Base-by-base conservation (phyloP, 1,139 yeast species). In the Petasospora fabianii region DNA sequence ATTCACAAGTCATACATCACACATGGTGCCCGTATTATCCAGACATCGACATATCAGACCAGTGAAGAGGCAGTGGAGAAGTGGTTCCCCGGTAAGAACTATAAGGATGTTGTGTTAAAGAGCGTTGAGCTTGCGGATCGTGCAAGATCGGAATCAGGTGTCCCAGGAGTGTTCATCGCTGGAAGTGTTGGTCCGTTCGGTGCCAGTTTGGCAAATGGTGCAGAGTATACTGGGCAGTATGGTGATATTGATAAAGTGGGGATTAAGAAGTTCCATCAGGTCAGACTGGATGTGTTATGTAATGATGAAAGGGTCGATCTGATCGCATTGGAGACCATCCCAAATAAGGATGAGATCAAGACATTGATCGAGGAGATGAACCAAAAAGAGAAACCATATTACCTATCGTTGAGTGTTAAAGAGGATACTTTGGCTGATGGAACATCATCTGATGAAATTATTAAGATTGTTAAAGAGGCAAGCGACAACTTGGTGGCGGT, bases 141-240 rank as follows among this genome's bases (percentile, higher is more conserved):
- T 38, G 66, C 54, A 10, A 47, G 49, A 26, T 33, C 14, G 21
- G 38, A 47, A 13, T 24, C 11, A 18, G 12, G 21, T 26, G 9
- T 21, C 21, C 5, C 18, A 38, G 6, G 54, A 42, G 66, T 49
- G 34, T 51, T 42, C 32, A 67, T 80, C 6, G 74, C 74, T 9
- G 88, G 81, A 0, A 75, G 84, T 9, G 56, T 81, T n/a, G 92
- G 90, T 0, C 87, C 92, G 0, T 83, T 75, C 53, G 90, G 88
- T 2, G 81, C 86, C 0, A 76, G 59, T 46, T 56, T 80, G 30
- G 77, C 80, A 19, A 70, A 77, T 47, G 88, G 88, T 1, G 68
- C 80, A 1, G 92, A 83, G 51, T 83, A 79, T 53, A 77, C 80
- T 3, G 90, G 90, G 0, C 64, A 71, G 26, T 83, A 83, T 51